A percentile compares a stretch with the other conserved stretches of the same genome.
Evolutionary conservation across 2,329 filamentous ascomycete genomes (phyloP).

Genomic region (Venturia aucupariae): DNA sequence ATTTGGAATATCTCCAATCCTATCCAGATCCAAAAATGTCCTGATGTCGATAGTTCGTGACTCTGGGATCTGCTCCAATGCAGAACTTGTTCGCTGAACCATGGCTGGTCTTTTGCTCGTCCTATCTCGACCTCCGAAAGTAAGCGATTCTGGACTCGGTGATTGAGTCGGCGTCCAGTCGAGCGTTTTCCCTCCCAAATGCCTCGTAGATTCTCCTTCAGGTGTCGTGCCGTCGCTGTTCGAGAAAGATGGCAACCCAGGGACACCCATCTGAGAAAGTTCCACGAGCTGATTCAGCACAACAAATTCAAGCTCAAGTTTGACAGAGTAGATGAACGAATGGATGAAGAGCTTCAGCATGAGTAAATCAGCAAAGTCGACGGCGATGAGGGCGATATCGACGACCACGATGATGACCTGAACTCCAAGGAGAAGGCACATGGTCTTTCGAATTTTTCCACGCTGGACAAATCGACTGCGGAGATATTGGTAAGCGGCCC

Average conservation of each 20-base stretch:
- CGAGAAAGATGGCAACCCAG: conserved; percentile 5
- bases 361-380: conserved; percentile 5
- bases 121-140: neutral
- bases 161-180: neutral
- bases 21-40: neutral
- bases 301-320: conserved; percentile 19
- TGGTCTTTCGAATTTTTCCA: neutral
- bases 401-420: conserved; percentile 11
- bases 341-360: conserved; percentile 10
- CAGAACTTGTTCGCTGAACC: neutral
- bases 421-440: conserved; percentile 13
- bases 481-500: conserved; percentile 8
- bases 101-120: neutral
- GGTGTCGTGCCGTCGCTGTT: neutral
- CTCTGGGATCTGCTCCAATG: neutral
- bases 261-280: conserved; percentile 6
- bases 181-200: neutral
- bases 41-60: neutral
- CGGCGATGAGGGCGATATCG: conserved; percentile 10
- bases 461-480: neutral
- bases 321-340: conserved; percentile 15
- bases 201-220: neutral
- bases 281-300: conserved; percentile 18
- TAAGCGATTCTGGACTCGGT: neutral
- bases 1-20: neutral